These are phyloP conservation scores for Penicillium sp. DNA, from an alignment of 2,329 filamentous ascomycete genomes.

Conservation along the genomic window DNA sequence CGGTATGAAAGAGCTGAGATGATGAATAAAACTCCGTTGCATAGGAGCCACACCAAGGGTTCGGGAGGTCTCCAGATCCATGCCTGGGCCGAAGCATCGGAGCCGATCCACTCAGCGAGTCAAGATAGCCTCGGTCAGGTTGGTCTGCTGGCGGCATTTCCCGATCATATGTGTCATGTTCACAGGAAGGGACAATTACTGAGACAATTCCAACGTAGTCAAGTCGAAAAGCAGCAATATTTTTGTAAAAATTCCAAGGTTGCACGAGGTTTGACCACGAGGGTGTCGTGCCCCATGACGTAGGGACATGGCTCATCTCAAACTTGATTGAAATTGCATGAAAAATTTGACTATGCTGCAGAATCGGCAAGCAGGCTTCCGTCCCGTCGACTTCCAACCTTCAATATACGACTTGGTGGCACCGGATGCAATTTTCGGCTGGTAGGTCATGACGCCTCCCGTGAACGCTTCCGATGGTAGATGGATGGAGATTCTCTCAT, in stretches of 20 bases:
- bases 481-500: constrained; percentile 49
- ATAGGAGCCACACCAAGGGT: too few species aligned
- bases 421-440: constrained; percentile 39
- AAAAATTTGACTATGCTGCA: constrained; percentile 49
- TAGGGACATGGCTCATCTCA: constrained; percentile 50
- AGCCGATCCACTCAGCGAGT: too few species aligned
- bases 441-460: constrained; percentile 29
- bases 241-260: too few species aligned
- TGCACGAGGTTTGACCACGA: constrained; percentile 3
- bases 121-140: too few species aligned
- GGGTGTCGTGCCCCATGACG: constrained; percentile 34
- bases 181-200: too few species aligned
- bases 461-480: constrained; percentile 41
- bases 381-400: constrained; percentile 49
- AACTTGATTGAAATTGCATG: constrained; percentile 47
- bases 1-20: background rate
- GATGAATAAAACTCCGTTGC: background rate
- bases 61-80: too few species aligned
- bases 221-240: too few species aligned
- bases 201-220: too few species aligned
- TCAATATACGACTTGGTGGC: constrained; percentile 50
- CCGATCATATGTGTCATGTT: too few species aligned
- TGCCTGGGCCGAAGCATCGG: too few species aligned
- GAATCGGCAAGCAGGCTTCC: constrained; percentile 37
- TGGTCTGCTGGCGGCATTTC: too few species aligned